A percentile compares a stretch with the other conserved stretches of the same genome.
These are phyloP conservation scores for Cerioporus squamosus DNA, from an alignment of 1,284 basidiomycete species.

Conservation along the genomic window DNA sequence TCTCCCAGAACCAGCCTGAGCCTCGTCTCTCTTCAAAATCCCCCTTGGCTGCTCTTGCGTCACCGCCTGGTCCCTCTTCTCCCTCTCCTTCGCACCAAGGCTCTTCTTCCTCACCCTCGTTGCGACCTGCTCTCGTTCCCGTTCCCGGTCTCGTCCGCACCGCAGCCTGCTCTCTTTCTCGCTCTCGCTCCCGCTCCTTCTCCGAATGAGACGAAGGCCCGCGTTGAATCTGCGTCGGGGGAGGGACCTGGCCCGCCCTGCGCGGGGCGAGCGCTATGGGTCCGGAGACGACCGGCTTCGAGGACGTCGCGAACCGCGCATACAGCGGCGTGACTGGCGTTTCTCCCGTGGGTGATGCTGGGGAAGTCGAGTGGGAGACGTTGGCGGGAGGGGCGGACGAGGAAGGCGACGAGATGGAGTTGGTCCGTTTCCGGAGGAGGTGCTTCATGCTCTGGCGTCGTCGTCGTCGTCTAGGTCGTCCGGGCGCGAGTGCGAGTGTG, in stretches of 20 bases:
- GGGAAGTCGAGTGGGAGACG: conserved; percentile 13
- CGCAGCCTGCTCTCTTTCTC: neutral
- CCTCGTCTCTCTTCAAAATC: neutral
- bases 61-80: neutral
- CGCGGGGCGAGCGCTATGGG: conserved; percentile 29
- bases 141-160: neutral
- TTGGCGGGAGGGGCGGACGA: neutral
- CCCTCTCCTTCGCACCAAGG: neutral
- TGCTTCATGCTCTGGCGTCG: conserved; percentile 29
- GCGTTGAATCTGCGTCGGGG: neutral
- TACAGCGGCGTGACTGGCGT: conserved; percentile 30
- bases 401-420: conserved; percentile 20
- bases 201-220: conserved; percentile 3
- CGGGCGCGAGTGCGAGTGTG: neutral
- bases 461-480: neutral
- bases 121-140: neutral
- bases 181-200: neutral
- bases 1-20: no score
- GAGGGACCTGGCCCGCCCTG: neutral
- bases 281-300: conserved; percentile 35
- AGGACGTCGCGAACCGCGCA: conserved; percentile 32
- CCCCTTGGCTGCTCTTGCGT: neutral
- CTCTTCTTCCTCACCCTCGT: neutral
- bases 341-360: neutral
- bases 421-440: conserved; percentile 31